Base-by-base conservation (phyloP, 768 basidiomycete genomes). In the Antrodiella citrinella region DNA sequence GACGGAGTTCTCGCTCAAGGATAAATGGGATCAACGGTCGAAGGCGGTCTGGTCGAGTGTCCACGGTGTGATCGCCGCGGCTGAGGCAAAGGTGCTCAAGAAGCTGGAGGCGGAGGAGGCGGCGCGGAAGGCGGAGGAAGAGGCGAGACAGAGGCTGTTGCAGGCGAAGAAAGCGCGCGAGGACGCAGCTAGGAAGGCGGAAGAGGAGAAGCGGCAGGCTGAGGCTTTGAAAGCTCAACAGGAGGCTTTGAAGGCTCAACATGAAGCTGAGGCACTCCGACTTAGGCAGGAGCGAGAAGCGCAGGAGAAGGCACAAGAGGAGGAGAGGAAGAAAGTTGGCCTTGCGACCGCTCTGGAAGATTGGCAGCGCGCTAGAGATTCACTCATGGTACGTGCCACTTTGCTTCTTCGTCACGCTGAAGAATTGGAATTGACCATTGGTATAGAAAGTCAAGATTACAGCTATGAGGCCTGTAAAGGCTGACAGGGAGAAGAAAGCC, bases 371-470 rank as follows among this genome's bases (percentile, higher is more conserved):
- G 81, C 79, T 7, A 74, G 84, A 18, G 63, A 66, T 22, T 69
- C 67, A 30, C 68, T 88, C 25, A 69, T 70, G 69, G 87, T 83
- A 64, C 19, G 18, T 45, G 21, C n/a, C 11, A 38, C 7, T 4
- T 38, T 38, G 48, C n/a, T n/a, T n/a, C n/a, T n/a, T n/a, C n/a
- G n/a, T n/a, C n/a, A n/a, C n/a, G n/a, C n/a, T n/a, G n/a, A n/a
- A n/a, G n/a, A n/a, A n/a, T n/a, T n/a, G n/a, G 35, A 38, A 19
- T 15, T n/a, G 23, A 54, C 58, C 18, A 20, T 50, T 48, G 45
- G 62, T 65, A 47, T 69, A 89, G 47, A 93, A 93, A 69, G 65
- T 68, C 2, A 77, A 80, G n/a, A n/a, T n/a, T n/a, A n/a, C n/a
- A 26, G 70, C 78, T 21, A 78, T 90, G 72, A 76, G 72, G 45